Base-by-base conservation (phyloP, 768 basidiomycete genomes). In the Tricholoma flavovirens region DNA sequence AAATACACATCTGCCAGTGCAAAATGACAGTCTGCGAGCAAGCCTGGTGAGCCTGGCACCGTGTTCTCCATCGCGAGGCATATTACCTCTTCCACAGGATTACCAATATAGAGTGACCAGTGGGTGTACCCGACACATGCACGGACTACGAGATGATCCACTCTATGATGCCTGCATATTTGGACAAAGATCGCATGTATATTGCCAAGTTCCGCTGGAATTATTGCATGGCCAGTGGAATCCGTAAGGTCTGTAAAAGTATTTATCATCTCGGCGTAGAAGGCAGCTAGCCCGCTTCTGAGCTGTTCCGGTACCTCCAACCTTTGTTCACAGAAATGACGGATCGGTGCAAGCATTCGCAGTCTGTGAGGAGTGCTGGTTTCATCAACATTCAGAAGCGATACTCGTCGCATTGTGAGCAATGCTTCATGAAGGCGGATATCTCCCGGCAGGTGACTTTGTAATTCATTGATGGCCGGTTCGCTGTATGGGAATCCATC, bases 401-500 rank as follows among this genome's bases (percentile, higher is more conserved):
- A 36, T 3, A 49, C 54, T n/a, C 29, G 45, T 36, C 29, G 45
- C 33, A 49, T 4, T 35, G 40, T 55, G n/a, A 38, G 21, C 2
- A 55, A 38, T 55, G n/a, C 12, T 38, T 49, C 19, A 22, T 14
- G 43, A 10, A 45, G 21, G 35, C n/a, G 14, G 24, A 17, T 49
- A n/a, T 55, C 46, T 17, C 15, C 32, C 24, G 29, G 45, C 7
- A 48, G 11, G 30, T 49, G 24, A 12, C 10, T 10, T n/a, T 36
- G 33, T 24, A 38, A 21, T 2, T 43, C 60, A 14, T 24, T 5
- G 24, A 45, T 45, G 9, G 2, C 14, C 22, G 2, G 24, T 26
- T 26, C 24, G 5, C 24, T 21, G 12, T 24, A 22, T 45, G 43
- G 43, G 12, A 45, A 45, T 42, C 40, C 64, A 42, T 63, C 62